phyloP scores from a whole-genome alignment of 768 basidiomycete genomes.

The Suillus clintonianus region DNA sequence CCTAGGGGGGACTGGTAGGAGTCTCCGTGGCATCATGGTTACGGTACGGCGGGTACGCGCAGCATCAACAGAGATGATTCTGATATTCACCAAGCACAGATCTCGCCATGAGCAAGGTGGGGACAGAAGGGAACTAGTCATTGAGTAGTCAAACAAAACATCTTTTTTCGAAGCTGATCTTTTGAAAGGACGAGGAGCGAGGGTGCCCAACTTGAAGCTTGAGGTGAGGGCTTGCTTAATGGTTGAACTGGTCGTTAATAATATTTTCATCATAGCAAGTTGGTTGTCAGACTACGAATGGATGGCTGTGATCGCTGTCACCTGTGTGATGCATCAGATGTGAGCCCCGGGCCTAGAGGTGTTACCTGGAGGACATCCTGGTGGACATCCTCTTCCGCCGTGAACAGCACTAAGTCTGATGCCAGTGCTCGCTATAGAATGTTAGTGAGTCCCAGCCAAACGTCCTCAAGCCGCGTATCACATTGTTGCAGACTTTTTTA shows the following conservation, averaged over 20 bases:
- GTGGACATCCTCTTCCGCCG: background rate
- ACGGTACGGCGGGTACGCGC: no score
- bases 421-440: background rate
- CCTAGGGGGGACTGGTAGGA: no score
- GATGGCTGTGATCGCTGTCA: background rate
- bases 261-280: background rate
- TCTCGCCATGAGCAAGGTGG: background rate
- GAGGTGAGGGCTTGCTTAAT: background rate
- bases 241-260: background rate
- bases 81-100: background rate
- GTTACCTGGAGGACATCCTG: no score
- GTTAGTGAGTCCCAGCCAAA: background rate
- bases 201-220: background rate
- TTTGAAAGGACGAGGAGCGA: background rate
- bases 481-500: background rate
- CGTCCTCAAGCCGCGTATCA: background rate
- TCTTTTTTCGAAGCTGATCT: background rate
- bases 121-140: background rate
- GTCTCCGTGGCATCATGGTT: no score
- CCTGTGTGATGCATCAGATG: background rate
- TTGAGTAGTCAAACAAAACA: background rate
- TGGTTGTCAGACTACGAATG: background rate
- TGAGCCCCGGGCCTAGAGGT: background rate
- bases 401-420: background rate
- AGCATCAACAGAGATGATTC: no score